Percentiles rank a stretch among this genome's conserved stretches.
Conservation (phyloP, 2,329 filamentous ascomycete genomes). For the Venturia effusa region DNA sequence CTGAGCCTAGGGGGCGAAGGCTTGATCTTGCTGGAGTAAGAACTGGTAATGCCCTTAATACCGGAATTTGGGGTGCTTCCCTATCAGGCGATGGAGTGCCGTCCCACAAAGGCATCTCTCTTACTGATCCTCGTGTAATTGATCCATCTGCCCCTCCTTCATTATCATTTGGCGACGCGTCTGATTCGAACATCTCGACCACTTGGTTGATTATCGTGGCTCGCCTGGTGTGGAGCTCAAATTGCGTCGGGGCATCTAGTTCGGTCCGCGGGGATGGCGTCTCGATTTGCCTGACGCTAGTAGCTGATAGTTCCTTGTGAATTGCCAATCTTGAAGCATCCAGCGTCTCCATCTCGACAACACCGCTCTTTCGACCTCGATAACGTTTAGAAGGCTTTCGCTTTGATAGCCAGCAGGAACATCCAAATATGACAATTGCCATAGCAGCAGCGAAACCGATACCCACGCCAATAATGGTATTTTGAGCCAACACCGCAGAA, state of each 20-base stretch:
- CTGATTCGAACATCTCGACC: background rate
- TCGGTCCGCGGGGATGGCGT: background rate
- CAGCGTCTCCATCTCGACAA: background rate
- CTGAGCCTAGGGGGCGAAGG: background rate
- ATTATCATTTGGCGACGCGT: background rate
- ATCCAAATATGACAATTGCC: background rate
- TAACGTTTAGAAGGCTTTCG: background rate
- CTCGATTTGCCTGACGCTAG: background rate
- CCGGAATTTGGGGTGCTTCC: background rate
- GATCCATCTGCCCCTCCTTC: background rate
- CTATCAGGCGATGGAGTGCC: background rate
- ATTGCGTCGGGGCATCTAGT: background rate
- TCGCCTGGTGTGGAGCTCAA: background rate
- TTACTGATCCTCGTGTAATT: background rate
- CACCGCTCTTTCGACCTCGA: background rate
- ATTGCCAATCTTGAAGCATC: background rate
- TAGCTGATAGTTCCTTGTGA: background rate
- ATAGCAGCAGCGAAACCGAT: background rate
- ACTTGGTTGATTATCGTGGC: background rate
- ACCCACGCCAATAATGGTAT: constrained; percentile 2
- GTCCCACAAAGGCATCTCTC: background rate
- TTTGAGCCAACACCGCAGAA: background rate
- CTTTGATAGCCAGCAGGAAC: background rate
- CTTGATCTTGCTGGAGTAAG: background rate
- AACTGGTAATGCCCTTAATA: background rate